Evolutionary conservation across 2,329 filamentous ascomycete genomes (phyloP).

Genomic region (Trichoderma koningii): DNA sequence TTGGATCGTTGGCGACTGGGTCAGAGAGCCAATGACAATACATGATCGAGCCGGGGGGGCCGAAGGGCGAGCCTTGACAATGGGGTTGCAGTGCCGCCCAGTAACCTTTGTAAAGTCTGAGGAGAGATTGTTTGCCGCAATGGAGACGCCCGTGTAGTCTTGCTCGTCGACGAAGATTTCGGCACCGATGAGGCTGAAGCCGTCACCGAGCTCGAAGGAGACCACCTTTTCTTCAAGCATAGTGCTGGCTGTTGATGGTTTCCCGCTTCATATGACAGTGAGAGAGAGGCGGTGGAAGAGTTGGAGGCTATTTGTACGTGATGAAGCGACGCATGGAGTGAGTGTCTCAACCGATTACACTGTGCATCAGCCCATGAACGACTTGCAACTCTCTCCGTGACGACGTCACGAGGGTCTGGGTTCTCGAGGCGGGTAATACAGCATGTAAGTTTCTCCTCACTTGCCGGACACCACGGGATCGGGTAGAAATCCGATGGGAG

Average conservation of each 20-base stretch:
- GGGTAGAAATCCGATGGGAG: slow-evolving; percentile 17
- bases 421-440: slow-evolving; percentile 20
- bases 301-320: slow-evolving; percentile 11
- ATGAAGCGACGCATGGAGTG: neutral
- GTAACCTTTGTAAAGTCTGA: slow-evolving; percentile 37
- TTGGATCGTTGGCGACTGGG: slow-evolving; percentile 31
- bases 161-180: slow-evolving; percentile 37
- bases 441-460: slow-evolving; percentile 18
- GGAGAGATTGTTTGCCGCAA: slow-evolving; percentile 39
- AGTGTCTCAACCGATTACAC: neutral
- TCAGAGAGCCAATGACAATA: slow-evolving; percentile 33
- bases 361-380: slow-evolving; percentile 11
- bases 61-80: slow-evolving; percentile 18
- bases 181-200: slow-evolving; percentile 37
- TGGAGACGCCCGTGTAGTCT: slow-evolving; percentile 39
- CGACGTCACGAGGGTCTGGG: slow-evolving; percentile 25
- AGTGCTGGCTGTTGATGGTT: neutral
- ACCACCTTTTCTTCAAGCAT: slow-evolving; percentile 37
- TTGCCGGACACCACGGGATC: slow-evolving; percentile 27
- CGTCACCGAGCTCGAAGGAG: slow-evolving; percentile 31
- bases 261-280: neutral
- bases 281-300: neutral
- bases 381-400: neutral
- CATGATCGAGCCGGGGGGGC: slow-evolving; percentile 25
- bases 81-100: slow-evolving; percentile 23